Conservation (phyloP, 345 rosid genomes). For the Acer saccharum region DNA sequence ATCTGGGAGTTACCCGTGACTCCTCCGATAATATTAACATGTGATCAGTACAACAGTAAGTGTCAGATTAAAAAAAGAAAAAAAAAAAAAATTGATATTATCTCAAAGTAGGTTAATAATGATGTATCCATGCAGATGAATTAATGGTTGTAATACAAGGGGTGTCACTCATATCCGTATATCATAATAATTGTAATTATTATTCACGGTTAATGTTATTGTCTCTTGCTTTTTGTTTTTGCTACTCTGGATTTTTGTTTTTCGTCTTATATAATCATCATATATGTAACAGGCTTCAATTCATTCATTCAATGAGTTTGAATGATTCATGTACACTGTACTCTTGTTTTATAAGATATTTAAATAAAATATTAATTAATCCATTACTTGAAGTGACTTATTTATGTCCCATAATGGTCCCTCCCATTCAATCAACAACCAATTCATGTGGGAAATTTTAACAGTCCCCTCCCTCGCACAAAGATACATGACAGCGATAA, state of each 20-base stretch:
- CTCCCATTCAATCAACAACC: too few relatives aligned
- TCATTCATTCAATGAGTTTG: neutral
- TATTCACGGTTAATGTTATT: neutral
- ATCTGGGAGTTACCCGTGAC: too few relatives aligned
- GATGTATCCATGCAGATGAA: constrained; percentile 9
- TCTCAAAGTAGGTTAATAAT: neutral
- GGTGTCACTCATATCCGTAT: constrained; percentile 3
- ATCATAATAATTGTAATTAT: neutral
- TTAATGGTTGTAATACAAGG: neutral
- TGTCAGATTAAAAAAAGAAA: neutral
- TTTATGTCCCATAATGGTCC: too few relatives aligned
- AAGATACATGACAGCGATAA: too few relatives aligned
- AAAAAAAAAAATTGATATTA: neutral
- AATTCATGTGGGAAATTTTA: too few relatives aligned
- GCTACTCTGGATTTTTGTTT: constrained; percentile 10
- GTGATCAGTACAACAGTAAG: too few relatives aligned
- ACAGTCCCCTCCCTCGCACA: neutral
- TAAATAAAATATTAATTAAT: neutral
- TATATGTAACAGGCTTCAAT: neutral
- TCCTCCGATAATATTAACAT: too few relatives aligned
- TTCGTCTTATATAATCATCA: constrained; percentile 12
- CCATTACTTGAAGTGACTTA: too few relatives aligned
- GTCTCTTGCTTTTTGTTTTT: constrained; percentile 1
- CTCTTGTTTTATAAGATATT: neutral
- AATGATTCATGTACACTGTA: neutral